Base-by-base conservation (phyloP, 495 filamentous ascomycete genomes). In the Tuber magnatum region DNA sequence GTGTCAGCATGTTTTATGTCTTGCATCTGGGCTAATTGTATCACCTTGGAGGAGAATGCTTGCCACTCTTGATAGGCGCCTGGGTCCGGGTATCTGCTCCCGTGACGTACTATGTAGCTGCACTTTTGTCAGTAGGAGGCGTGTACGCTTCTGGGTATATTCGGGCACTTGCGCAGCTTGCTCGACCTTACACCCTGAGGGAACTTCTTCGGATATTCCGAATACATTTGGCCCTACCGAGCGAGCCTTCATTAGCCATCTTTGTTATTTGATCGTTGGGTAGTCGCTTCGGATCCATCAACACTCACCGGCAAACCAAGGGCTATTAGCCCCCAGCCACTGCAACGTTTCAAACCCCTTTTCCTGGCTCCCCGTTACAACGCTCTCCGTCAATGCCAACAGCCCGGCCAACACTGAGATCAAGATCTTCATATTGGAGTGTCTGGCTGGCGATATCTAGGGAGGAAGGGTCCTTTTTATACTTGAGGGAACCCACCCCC, bases 171-270 rank as follows among this genome's bases (percentile, higher is more conserved):
- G 65, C 72, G 68, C 51, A 0, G 72, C 72, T 42, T 73, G 46
- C 65, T 65, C 72, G 7, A 73, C 43, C 35, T 65, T 40, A 22
- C 44, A 73, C 1, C 72, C 72, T 38, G n/a, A n/a, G n/a, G n/a
- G n/a, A n/a, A 82, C 22, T 84, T 83, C 43, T 85, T 82, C 3
- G 84, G 84, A 68, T n/a, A 89, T 86, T 9, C 82, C 83, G 76
- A 87, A 86, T 71, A 89, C 84, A 80, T 89, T 86, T n/a, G 88
- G 87, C 7, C 86, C 85, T 86, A n/a, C n/a, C n/a, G n/a, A 41
- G 40, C 3, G 40, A 3, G 40, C 43, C 70, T 70, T 68, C 70
- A 39, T 35, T 69, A 72, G 40, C 70, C 61, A 41, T 18, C 61
- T 28, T n/a, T 69, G 20, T 35, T 20, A 43, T 65, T 12, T 40